Evolutionary conservation across 2,329 filamentous ascomycete genomes (phyloP).

Genomic region (Elsinoe perseae): DNA sequence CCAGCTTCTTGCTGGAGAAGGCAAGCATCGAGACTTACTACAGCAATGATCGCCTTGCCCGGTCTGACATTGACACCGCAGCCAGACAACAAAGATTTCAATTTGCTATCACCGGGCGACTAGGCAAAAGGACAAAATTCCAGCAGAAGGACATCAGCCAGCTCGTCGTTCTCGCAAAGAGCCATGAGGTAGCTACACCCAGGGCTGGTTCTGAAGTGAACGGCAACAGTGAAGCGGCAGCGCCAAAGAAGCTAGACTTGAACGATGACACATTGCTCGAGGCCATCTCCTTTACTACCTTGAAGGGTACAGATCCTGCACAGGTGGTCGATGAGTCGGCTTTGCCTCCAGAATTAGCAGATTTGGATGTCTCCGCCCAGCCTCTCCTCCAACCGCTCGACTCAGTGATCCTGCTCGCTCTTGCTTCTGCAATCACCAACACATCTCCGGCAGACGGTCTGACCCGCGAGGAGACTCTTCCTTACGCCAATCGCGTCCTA

Average conservation of each 20-base stretch:
- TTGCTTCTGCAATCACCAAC: conserved; percentile 83
- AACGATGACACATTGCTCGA: conserved; percentile 94
- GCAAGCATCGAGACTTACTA: conserved; percentile 78
- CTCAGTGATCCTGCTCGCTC: conserved; percentile 72
- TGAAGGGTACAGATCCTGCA: conserved; percentile 29
- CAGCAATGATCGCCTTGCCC: conserved; percentile 68
- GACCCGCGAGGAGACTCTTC: conserved; percentile 86
- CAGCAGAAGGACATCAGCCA: conserved; percentile 78
- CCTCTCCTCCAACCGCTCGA: conserved; percentile 76
- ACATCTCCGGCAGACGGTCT: conserved; percentile 76
- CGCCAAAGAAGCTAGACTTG: conserved; percentile 56
- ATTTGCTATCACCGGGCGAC: conserved; percentile 74
- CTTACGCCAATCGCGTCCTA: conserved; percentile 82
- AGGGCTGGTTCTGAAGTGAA: conserved; percentile 11
- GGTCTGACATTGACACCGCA: conserved; percentile 61
- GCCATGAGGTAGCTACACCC: conserved; percentile 29
- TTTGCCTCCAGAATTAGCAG: conserved; percentile 55
- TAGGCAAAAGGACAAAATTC: conserved; percentile 78
- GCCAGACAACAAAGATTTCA: conserved; percentile 60
- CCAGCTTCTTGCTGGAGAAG: conserved; percentile 71
- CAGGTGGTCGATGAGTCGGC: conserved; percentile 39
- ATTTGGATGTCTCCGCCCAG: conserved; percentile 68
- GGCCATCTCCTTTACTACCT: conserved; percentile 67
- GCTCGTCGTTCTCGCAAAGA: conserved; percentile 82
- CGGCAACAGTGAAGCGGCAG: conserved; percentile 14